Evolutionary conservation across 768 basidiomycete species (phyloP).

Genomic region (Termitomyces sp.): DNA sequence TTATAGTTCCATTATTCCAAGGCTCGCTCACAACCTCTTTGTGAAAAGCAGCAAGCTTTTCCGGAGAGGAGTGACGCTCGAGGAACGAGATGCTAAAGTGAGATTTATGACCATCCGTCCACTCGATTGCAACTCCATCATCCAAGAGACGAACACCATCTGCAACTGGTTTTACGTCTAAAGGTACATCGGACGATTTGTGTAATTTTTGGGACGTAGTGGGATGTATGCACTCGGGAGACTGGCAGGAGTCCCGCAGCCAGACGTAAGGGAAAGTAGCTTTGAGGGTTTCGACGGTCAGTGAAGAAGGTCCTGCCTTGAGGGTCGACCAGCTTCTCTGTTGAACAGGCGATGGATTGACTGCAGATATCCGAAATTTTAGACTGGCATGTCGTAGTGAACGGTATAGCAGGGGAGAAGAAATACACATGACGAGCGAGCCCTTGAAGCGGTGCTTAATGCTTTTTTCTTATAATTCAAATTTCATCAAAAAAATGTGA

Average conservation of each 20-base stretch:
- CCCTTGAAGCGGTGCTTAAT: too few relatives aligned
- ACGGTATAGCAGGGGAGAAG: background rate
- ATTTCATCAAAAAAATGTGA: too few relatives aligned
- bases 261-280: slow-evolving; percentile 61
- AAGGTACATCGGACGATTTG: slow-evolving; percentile 59
- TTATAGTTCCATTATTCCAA: slow-evolving; percentile 13
- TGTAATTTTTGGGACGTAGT: slow-evolving; percentile 75
- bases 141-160: slow-evolving; percentile 35
- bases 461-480: too few relatives aligned
- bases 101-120: slow-evolving; percentile 60
- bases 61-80: slow-evolving; percentile 35
- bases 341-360: background rate
- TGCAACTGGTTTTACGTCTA: slow-evolving; percentile 38
- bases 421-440: background rate
- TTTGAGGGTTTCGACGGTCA: slow-evolving; percentile 36
- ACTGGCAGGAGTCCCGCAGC: slow-evolving; percentile 84
- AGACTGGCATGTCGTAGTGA: background rate
- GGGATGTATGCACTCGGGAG: slow-evolving; percentile 64
- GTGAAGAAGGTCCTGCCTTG: slow-evolving; percentile 18
- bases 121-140: slow-evolving; percentile 45
- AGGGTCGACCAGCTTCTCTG: slow-evolving; percentile 19
- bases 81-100: slow-evolving; percentile 45
- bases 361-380: background rate
- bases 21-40: slow-evolving; percentile 6
- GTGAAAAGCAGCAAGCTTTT: slow-evolving; percentile 15